Conservation (phyloP, 345 rosid genomes). For the Punica granatum region DNA sequence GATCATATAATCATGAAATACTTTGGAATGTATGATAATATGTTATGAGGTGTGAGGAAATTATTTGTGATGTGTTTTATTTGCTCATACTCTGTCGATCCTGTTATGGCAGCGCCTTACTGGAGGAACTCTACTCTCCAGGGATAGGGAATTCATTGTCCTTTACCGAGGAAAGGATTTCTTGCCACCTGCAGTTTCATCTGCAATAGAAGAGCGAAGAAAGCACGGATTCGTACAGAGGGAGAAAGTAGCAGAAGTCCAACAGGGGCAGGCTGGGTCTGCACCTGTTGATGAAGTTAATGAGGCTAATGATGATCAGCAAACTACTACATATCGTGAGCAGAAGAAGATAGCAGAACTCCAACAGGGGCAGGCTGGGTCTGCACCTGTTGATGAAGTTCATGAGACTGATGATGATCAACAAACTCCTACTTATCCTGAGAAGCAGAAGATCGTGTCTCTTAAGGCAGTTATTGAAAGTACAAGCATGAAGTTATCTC, state of each 20-base stretch:
- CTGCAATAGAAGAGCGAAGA: conserved; percentile 73
- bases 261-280: conserved; percentile 11
- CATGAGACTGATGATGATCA: conserved; percentile 15
- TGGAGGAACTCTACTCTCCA: conserved; percentile 70
- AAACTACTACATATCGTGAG: conserved; percentile 16
- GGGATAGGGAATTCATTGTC: conserved; percentile 77
- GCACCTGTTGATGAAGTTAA: conserved; percentile 16
- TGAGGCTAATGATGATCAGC: conserved; percentile 16
- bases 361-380: conserved; percentile 12
- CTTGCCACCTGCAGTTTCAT: conserved; percentile 79
- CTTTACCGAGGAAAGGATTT: conserved; percentile 96
- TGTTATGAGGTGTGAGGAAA: not conserved
- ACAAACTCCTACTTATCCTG: conserved; percentile 15
- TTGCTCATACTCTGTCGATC: conserved; percentile 16
- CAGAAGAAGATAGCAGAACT: conserved; percentile 18
- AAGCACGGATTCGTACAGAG: conserved; percentile 22
- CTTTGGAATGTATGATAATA: not conserved
- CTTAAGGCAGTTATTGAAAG: conserved; percentile 45
- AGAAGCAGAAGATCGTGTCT: conserved; percentile 28
- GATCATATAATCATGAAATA: no score
- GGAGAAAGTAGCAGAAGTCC: conserved; percentile 24
- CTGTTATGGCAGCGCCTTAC: conserved; percentile 67
- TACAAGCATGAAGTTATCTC: conserved; percentile 55
- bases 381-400: conserved; percentile 15
- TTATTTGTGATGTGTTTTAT: no score